These are phyloP conservation scores for Annulohypoxylon nitens DNA, from an alignment of 495 filamentous ascomycete species.

Conservation along the genomic window DNA sequence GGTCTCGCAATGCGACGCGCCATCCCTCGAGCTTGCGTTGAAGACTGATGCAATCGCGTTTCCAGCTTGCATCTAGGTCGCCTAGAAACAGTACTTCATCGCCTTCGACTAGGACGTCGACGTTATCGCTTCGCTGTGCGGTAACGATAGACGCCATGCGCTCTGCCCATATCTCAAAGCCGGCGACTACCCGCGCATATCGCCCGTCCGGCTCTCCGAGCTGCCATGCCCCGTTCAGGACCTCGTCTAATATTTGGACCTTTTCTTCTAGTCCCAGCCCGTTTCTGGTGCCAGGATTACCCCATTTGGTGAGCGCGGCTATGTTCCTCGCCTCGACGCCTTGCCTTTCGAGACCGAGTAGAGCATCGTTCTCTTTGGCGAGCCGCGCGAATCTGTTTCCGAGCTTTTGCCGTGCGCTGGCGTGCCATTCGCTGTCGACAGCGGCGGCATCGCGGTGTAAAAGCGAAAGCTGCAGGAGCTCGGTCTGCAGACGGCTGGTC, in stretches of 20 bases:
- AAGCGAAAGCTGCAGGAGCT: conserved; percentile 79
- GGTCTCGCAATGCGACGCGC: conserved; percentile 52
- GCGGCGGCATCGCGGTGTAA: conserved; percentile 66
- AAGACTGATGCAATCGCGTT: conserved; percentile 58
- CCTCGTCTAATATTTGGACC: conserved; percentile 64
- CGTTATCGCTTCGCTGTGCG: conserved; percentile 47
- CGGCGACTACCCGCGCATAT: conserved; percentile 60
- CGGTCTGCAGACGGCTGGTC: conserved; percentile 73
- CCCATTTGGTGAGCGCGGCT: conserved; percentile 56
- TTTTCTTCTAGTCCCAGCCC: conserved; percentile 60
- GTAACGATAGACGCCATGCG: conserved; percentile 57
- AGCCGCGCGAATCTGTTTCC: conserved; percentile 57
- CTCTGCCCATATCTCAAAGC: conserved; percentile 66
- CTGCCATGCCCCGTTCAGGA: conserved; percentile 64
- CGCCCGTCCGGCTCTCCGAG: conserved; percentile 63
- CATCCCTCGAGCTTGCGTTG: conserved; percentile 60
- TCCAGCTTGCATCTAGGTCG: conserved; percentile 58
- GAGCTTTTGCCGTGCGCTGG: conserved; percentile 60
- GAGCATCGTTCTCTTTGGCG: conserved; percentile 49
- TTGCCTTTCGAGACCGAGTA: conserved; percentile 49
- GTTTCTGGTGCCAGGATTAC: conserved; percentile 31
- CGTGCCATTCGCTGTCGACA: conserved; percentile 58
- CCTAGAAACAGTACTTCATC: conserved; percentile 56
- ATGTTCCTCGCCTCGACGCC: conserved; percentile 55
- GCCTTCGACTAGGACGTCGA: conserved; percentile 43